phyloP scores from a whole-genome alignment of 2,329 filamentous ascomycete genomes.

The Neocucurbitaria cava region DNA sequence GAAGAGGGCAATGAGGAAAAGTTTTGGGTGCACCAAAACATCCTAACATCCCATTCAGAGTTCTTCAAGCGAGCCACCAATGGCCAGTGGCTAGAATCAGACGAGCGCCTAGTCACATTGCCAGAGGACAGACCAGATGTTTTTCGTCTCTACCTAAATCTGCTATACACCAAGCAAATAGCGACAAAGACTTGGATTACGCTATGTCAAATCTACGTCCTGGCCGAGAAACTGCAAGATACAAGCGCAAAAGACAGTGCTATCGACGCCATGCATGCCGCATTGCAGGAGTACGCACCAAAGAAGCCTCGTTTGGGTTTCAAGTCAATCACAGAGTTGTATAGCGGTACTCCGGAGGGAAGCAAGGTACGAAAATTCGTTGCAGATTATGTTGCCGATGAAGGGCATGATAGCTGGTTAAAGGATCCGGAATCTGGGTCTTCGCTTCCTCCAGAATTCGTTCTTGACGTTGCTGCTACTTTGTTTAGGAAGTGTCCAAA shows the following conservation, averaged over 20 bases:
- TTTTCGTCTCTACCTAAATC: constrained; percentile 19
- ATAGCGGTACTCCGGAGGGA: neutral
- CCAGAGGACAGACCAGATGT: constrained; percentile 9
- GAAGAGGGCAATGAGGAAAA: neutral
- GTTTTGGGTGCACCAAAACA: constrained; percentile 15
- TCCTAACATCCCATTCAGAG: constrained; percentile 13
- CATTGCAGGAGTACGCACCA: neutral
- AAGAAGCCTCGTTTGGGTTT: neutral
- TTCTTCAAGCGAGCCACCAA: constrained; percentile 25
- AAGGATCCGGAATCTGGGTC: neutral
- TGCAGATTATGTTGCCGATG: neutral
- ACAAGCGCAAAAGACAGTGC: neutral
- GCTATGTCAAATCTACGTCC: neutral
- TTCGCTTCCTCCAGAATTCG: neutral
- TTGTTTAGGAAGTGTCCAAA: neutral
- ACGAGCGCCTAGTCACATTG: constrained; percentile 7
- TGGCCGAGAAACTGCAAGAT: neutral
- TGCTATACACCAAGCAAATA: constrained; percentile 9
- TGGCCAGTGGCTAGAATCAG: constrained; percentile 16
- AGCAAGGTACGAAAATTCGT: neutral
- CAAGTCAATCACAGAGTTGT: neutral
- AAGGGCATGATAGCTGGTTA: neutral
- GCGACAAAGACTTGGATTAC: neutral
- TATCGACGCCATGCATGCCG: neutral
- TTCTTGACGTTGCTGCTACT: neutral